Percentiles rank a stretch among this genome's conserved stretches.
Evolutionary conservation across 495 filamentous ascomycete genomes (phyloP).

Genomic region (Ramalina intermedia): DNA sequence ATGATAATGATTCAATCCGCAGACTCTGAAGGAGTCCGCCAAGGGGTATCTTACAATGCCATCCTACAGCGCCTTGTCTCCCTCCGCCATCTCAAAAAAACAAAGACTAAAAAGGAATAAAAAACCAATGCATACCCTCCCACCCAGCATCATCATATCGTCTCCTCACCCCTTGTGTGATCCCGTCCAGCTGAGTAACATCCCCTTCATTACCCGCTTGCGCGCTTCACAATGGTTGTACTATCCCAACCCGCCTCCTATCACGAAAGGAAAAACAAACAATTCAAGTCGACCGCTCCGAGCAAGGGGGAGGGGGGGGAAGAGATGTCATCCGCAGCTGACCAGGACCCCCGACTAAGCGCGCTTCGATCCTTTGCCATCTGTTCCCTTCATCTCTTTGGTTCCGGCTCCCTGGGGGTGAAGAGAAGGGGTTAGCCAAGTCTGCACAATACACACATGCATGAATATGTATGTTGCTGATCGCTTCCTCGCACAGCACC

Average conservation of each 20-base stretch:
- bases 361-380: conserved; percentile 14
- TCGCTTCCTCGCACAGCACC: too few relatives aligned
- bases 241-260: neutral
- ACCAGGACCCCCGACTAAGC: conserved; percentile 5
- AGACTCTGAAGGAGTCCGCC: too few relatives aligned
- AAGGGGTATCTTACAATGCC: conserved; percentile 7
- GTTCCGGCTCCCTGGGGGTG: conserved; percentile 20
- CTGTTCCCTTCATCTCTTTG: conserved; percentile 24
- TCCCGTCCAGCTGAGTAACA: neutral
- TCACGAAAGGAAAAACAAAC: neutral
- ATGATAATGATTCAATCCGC: too few relatives aligned
- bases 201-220: neutral
- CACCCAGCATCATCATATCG: too few relatives aligned
- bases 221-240: neutral
- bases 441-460: neutral
- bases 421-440: neutral
- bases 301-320: neutral
- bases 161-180: too few relatives aligned
- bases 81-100: too few relatives aligned
- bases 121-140: too few relatives aligned
- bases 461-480: too few relatives aligned
- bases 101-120: too few relatives aligned
- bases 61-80: too few relatives aligned
- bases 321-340: neutral
- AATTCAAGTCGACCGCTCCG: neutral